A percentile compares a stretch with the other conserved stretches of the same genome.
Conservation (phyloP, 805 yeast species). For the Kluyveromyces dobzhanskii region DNA sequence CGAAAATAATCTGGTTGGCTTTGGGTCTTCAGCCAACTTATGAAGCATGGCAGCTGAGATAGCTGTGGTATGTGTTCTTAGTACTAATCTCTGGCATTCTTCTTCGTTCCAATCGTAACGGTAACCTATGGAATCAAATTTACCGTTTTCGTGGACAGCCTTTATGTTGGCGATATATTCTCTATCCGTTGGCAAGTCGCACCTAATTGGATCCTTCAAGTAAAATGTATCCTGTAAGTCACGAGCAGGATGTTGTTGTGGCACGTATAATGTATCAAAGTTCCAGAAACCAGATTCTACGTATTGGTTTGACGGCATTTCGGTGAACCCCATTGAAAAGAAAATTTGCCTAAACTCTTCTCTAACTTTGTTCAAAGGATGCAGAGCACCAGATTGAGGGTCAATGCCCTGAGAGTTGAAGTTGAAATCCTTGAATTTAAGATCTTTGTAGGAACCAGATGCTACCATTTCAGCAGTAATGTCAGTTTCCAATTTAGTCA, state of each 20-base stretch:
- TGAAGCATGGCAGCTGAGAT: conserved; percentile 84
- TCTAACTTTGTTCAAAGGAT: conserved; percentile 92
- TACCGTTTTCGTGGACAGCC: conserved; percentile 82
- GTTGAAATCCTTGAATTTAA: conserved; percentile 89
- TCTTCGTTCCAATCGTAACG: conserved; percentile 95
- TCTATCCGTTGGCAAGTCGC: conserved; percentile 76
- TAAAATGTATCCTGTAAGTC: conserved; percentile 98
- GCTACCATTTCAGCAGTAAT: conserved; percentile 88
- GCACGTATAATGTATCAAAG: conserved; percentile 91
- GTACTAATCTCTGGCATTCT: conserved; percentile 83
- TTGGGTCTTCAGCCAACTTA: conserved; percentile 77
- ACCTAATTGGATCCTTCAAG: conserved; percentile 82
- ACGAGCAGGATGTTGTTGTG: conserved; percentile 99
- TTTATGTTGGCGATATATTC: conserved; percentile 70
- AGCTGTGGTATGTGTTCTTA: conserved; percentile 97
- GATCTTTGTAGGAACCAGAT: conserved; percentile 72
- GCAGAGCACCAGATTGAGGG: conserved; percentile 87
- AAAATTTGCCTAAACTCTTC: conserved; percentile 97
- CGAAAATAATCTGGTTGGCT: conserved; percentile 85
- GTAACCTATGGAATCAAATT: conserved; percentile 93
- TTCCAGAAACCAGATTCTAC: conserved; percentile 99
- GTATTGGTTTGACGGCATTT: conserved; percentile 97
- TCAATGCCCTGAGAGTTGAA: conserved; percentile 89
- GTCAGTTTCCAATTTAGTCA: conserved; percentile 83
- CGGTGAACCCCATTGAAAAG: conserved; percentile 96